Evolutionary conservation across 2,329 filamentous ascomycete species (phyloP).

Genomic region (Phymatotrichopsis omnivora): DNA sequence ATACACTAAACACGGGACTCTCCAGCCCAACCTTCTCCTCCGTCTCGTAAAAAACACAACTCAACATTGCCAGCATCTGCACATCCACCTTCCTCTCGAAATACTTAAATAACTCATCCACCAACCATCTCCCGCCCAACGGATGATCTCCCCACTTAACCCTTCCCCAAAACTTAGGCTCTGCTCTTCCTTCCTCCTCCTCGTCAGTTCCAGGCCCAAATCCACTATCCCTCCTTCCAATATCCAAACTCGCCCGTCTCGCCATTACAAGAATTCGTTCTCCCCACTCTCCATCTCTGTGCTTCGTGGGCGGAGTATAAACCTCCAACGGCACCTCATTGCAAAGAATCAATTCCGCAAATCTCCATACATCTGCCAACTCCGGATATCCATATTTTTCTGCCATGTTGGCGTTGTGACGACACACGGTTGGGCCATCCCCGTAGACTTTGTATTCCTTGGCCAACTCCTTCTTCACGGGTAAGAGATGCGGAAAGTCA

Average conservation of each 20-base stretch:
- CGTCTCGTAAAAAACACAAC: slow-evolving; percentile 56
- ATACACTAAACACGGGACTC: slow-evolving; percentile 16
- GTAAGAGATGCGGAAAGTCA: slow-evolving; percentile 59
- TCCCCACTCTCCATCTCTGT: slow-evolving; percentile 8
- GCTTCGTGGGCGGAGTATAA: slow-evolving; percentile 41
- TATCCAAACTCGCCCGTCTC: slow-evolving; percentile 39
- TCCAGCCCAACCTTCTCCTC: slow-evolving; percentile 30
- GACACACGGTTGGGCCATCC: slow-evolving; percentile 68
- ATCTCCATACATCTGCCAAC: slow-evolving; percentile 71
- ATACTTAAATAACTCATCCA: slow-evolving; percentile 52
- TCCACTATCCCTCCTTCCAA: slow-evolving; percentile 28
- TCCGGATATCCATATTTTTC: slow-evolving; percentile 59
- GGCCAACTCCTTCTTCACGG: slow-evolving; percentile 67
- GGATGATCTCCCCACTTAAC: slow-evolving; percentile 61
- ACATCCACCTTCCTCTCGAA: slow-evolving; percentile 54
- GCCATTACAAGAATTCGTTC: slow-evolving; percentile 58
- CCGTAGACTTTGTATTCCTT: slow-evolving; percentile 75
- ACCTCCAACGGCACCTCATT: slow-evolving; percentile 64
- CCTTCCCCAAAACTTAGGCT: slow-evolving; percentile 49
- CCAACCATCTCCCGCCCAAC: slow-evolving; percentile 44
- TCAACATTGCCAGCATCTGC: slow-evolving; percentile 63
- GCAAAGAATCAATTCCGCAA: slow-evolving; percentile 65
- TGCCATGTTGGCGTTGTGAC: slow-evolving; percentile 72
- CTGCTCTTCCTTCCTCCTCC: slow-evolving; percentile 23
- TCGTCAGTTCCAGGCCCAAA: slow-evolving; percentile 8